Base-by-base conservation (phyloP, 1,284 basidiomycete species). In the Pseudozyma thailandica region DNA sequence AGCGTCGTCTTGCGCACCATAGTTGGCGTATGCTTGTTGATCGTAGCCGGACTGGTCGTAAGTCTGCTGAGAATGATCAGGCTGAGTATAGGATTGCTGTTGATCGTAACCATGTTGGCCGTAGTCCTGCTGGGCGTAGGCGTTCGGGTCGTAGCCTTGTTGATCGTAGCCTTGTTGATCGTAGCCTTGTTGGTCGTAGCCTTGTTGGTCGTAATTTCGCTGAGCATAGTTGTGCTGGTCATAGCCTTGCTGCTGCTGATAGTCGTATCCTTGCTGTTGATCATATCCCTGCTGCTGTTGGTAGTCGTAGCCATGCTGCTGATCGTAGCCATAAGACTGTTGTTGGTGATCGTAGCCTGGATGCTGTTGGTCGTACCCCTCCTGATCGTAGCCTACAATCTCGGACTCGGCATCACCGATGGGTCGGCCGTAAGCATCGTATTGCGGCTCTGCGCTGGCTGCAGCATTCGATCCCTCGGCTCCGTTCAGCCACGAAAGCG, bases 341-440 rank as follows among this genome's bases (percentile, higher is more conserved):
- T 60, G 69, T 39, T 51, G 50, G 18, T 50, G 48, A 35, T 55
- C 31, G 26, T 63, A 65, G 37, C 33, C 56, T 8, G 69, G 50
- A 5, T 16, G 44, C n/a, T 58, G 30, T 50, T 60, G 60, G 37
- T 48, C 47, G 20, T 52, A 49, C 8, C 45, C 41, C 23, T 72
- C 38, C 21, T 54, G 59, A 8, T 60, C 53, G 26, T 61, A 56
- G 2, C 43, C 54, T 10, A 49, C 53, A 18, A 53, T 42, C 18
- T 63, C 52, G 23, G 50, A 33, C 3, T 49, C 45, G 5, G 25
- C 26, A 6, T 18, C 6, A 12, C 43, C 60, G 13, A 71, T 61
- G 9, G 61, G 61, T 26, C 57, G 51, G 20, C 63, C 63, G 35
- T 63, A 68, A 3, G 62, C 49, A 33, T 71, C 66, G 41, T 50